Evolutionary conservation across 208 protist species (phyloP).

Genomic region (Leishmania amazonensis): DNA sequence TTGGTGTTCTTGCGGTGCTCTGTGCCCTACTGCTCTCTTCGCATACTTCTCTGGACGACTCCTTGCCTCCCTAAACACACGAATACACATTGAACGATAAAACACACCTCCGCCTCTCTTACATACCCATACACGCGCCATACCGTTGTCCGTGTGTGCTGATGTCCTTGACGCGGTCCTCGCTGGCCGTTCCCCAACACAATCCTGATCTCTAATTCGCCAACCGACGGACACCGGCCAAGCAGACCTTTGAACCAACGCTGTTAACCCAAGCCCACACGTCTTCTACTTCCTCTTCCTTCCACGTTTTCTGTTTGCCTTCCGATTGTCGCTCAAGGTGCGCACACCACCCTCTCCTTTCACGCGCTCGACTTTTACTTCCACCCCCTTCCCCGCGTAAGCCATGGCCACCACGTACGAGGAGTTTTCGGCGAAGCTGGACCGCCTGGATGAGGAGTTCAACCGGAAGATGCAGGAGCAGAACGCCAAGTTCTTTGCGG

Average conservation of each 20-base stretch:
- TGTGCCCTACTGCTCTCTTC: neutral
- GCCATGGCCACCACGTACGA: conserved; percentile 88
- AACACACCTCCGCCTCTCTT: neutral
- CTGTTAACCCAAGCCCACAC: neutral
- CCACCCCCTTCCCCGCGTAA: neutral
- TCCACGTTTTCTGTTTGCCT: conserved; percentile 17
- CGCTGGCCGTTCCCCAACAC: conserved; percentile 2
- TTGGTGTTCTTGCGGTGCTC: neutral
- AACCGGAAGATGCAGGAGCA: conserved; percentile 93
- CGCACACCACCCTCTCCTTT: neutral
- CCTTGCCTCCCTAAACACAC: neutral
- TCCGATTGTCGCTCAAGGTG: neutral
- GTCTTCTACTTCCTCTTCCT: conserved; percentile 1
- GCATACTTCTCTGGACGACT: neutral
- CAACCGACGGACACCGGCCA: neutral
- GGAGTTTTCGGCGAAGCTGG: conserved; percentile 89
- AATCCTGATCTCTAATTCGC: conserved; percentile 13
- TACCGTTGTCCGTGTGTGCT: neutral
- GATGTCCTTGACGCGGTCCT: neutral
- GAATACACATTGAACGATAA: neutral
- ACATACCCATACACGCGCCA: neutral
- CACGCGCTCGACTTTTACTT: neutral
- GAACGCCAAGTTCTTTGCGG: conserved; percentile 93
- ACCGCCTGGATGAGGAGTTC: conserved; percentile 91
- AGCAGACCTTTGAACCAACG: neutral